Base-by-base conservation (phyloP, 2,329 filamentous ascomycete genomes). In the Thelonectria olida region DNA sequence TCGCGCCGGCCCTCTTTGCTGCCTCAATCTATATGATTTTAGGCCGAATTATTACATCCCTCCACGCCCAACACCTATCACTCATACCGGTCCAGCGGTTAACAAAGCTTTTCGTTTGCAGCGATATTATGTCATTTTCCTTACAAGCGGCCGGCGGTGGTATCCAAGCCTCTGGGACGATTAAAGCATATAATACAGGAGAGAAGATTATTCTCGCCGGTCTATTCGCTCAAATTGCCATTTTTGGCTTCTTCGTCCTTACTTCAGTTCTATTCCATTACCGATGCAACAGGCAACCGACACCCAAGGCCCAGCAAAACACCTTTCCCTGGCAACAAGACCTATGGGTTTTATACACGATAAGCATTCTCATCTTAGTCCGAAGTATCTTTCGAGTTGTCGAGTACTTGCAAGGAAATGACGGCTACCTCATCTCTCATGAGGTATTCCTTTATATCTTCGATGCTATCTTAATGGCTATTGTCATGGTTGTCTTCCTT, bases 211-310 rank as follows among this genome's bases (percentile, higher is more conserved):
- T 89, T 17, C 73, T 89, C 7, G 81, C 66, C 1, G 87, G 88
- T 2, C 75, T 90, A 2, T 71, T 84, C 28, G 71, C 88, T 12
- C 88, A 90, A 68, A 79, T 90, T 20, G 42, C 85, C 42, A 80
- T 85, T 56, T 89, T 90, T 61, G 79, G 47, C n/a, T 7, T 51
- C 8, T 58, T 58, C 38, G 22, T 58, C 9, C 4, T 51, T 8
- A 42, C 41, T 5, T 23, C 39, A 2, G 15, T 45, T 20, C 2
- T 51, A 10, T 58, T 58, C 8, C 47, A 58, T 12, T 9, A 39
- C n/a, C 54, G 54, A 13, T 22, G 39, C 6, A 15, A 15, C 15
- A 22, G 17, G 13, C 19, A 25, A 9, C 47, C 23, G 9, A 31
- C 39, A 10, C 17, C 12, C 1, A 23, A 15, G 5, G 15, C 45